phyloP scores from a whole-genome alignment of 306 rosid species.

The Dalbergia cochinchinensis region DNA sequence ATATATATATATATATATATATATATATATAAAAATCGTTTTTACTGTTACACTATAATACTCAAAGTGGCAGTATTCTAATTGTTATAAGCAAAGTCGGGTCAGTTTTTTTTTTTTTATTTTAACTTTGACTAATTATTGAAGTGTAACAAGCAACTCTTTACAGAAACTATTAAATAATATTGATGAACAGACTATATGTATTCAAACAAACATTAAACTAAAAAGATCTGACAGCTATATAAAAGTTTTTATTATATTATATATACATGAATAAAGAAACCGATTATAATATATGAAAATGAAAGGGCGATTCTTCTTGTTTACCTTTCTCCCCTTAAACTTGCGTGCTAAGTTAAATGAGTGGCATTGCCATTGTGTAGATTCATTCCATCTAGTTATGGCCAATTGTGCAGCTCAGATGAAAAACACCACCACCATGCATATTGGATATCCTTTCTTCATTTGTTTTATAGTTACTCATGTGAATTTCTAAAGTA shows the following conservation, averaged over 20 bases:
- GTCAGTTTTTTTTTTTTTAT: background rate
- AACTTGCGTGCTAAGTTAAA: constrained; percentile 37
- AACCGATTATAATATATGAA: background rate
- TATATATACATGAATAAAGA: background rate
- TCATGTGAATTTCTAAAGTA: constrained; percentile 33
- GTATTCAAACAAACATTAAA: background rate
- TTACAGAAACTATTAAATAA: background rate
- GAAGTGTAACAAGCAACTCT: background rate
- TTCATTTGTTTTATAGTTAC: constrained; percentile 17
- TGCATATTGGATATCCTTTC: background rate
- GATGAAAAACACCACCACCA: constrained; percentile 34
- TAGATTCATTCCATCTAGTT: constrained; percentile 32
- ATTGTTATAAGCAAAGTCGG: background rate
- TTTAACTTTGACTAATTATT: background rate
- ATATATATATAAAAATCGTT: too few relatives aligned
- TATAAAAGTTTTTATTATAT: background rate
- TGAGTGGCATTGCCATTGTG: background rate
- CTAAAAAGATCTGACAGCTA: background rate
- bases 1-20: too few relatives aligned
- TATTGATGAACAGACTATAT: background rate
- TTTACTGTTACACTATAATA: background rate
- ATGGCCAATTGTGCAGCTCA: constrained; percentile 3
- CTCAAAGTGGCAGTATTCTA: background rate
- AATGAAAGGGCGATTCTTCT: background rate
- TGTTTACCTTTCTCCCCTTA: background rate